A percentile compares a stretch with the other conserved stretches of the same genome.
phyloP scores from a whole-genome alignment of 352 stramenopile genomes.

The Globisporangium middletonii region DNA sequence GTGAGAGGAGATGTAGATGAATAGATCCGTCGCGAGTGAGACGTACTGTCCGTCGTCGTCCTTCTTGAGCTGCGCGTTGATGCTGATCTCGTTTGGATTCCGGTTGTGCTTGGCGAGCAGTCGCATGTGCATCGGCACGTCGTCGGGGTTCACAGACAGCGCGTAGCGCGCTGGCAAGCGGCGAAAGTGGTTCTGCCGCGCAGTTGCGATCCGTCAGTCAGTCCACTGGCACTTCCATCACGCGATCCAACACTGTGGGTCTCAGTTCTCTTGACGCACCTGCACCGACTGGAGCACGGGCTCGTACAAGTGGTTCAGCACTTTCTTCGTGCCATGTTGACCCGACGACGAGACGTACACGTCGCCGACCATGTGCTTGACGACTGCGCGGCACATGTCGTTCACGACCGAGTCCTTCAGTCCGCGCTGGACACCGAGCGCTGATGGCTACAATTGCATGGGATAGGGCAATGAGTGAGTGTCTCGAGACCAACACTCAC shows the following conservation, averaged over 20 bases:
- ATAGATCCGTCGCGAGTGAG: neutral
- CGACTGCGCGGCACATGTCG: constrained; percentile 82
- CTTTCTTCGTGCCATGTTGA: constrained; percentile 63
- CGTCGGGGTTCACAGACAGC: constrained; percentile 79
- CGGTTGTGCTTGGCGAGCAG: constrained; percentile 77
- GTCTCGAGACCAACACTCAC: neutral
- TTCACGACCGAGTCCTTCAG: constrained; percentile 86
- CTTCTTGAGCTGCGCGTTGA: constrained; percentile 81
- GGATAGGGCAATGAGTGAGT: neutral
- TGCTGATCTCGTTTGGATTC: constrained; percentile 72
- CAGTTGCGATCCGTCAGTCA: neutral
- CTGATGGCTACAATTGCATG: constrained; percentile 33
- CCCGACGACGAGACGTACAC: constrained; percentile 73
- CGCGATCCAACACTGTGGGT: no score
- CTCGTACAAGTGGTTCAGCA: constrained; percentile 83
- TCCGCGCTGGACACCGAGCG: constrained; percentile 70
- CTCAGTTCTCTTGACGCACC: constrained; percentile 7
- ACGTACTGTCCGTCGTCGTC: constrained; percentile 84
- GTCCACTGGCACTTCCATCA: neutral
- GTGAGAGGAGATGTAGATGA: neutral
- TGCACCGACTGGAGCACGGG: constrained; percentile 81
- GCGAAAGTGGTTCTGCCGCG: constrained; percentile 56
- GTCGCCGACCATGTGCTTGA: constrained; percentile 87
- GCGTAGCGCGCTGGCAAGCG: constrained; percentile 78
- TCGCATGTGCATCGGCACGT: constrained; percentile 86